Base-by-base conservation (phyloP, 164 flowering plant genomes). In the Amborella trichopoda region DNA sequence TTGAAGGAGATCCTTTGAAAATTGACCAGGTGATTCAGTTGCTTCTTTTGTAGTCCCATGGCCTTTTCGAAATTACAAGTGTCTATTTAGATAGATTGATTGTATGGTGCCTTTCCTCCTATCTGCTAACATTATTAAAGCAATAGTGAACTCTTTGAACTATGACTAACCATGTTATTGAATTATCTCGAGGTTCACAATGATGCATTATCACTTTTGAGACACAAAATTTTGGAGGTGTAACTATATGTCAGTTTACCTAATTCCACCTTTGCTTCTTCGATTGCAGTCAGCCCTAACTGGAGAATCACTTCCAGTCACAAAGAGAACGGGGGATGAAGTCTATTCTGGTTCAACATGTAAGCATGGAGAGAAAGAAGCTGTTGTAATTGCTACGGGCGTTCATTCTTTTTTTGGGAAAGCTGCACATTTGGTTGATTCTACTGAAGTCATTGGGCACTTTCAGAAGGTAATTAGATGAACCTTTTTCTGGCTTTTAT, bases 371-470 rank as follows among this genome's bases (percentile, higher is more conserved):
- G 87, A 80, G 53, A 77, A 77, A 57, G 83, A 83, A 66, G 82
- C 93, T 54, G 84, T 83, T 47, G 84, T 82, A 21, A 79, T 83
- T 59, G 84, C 87, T 21, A 83, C 87, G 38, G 94, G 88, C 49
- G 77, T 71, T 38, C 68, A 76, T 51, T 67, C 85, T 44, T 83
- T 83, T 67, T 70, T 83, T 44, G 94, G 94, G 36, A 83, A 74
- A 62, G 88, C 94, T 24, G 88, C 88, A 41, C 70, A 76, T 59
- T 67, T 81, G 48, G 89, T 84, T 43, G 86, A 81, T 63, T 63
- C 70, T 53, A 84, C 94, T 10, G 80, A 78, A 63, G 77, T 68
- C 52, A 55, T 76, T 56, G 89, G 89, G 25, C 94, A 84, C 66
- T 84, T 84, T 60, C 94, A 84, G 62, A 38, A 38, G 41, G 41